Conservation (phyloP, 2,329 filamentous ascomycete genomes). For the Paramyrothecium roridum region DNA sequence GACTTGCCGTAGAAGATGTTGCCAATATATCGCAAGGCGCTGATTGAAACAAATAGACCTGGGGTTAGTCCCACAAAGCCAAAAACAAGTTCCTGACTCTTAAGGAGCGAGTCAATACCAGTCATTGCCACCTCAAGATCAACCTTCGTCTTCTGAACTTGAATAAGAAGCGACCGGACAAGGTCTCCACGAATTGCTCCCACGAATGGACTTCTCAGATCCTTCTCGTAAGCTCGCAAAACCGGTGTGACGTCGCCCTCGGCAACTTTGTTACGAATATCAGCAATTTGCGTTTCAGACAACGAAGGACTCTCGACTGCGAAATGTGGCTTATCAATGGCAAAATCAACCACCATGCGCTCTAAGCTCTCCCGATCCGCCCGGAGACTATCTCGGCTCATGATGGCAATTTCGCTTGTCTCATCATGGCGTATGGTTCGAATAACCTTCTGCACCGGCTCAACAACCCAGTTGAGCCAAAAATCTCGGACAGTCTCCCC, state of each 20-base stretch:
- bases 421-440: conserved; percentile 91
- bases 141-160: conserved; percentile 98
- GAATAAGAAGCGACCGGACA: conserved; percentile 85
- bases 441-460: conserved; percentile 78
- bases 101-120: conserved; percentile 89
- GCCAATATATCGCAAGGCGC: conserved; percentile 68
- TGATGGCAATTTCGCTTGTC: conserved; percentile 90
- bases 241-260: conserved; percentile 94
- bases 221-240: conserved; percentile 85
- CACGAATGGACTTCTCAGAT: conserved; percentile 75
- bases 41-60: conserved; percentile 81
- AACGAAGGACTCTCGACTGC: conserved; percentile 48
- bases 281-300: conserved; percentile 66
- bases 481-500: conserved; percentile 82
- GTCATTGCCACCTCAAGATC: conserved; percentile 95
- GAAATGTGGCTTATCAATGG: conserved; percentile 72
- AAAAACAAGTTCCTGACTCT: conserved; percentile 95
- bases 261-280: conserved; percentile 75
- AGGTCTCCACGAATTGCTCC: conserved; percentile 85
- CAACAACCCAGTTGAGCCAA: conserved; percentile 93
- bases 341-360: conserved; percentile 97
- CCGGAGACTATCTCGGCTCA: conserved; percentile 88
- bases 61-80: conserved; percentile 95
- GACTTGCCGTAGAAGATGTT: conserved; percentile 67
- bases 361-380: conserved; percentile 90